Base-by-base conservation (phyloP, 768 basidiomycete genomes). In the Lyophyllum shimeji region DNA sequence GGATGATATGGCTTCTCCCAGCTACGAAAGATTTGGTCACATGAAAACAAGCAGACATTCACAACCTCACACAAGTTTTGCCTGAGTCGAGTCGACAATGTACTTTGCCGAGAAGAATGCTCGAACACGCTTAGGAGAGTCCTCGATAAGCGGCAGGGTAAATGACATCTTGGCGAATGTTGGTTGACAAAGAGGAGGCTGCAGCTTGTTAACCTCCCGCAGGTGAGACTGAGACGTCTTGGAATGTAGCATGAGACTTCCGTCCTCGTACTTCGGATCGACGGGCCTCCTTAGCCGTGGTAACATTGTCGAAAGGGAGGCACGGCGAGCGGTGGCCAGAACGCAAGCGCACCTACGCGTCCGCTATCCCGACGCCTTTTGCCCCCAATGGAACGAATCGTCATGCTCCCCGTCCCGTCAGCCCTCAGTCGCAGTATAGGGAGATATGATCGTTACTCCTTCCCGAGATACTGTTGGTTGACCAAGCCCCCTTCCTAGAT, bases 1-100 rank as follows among this genome's bases (percentile, higher is more conserved):
- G 86, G 85, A 65, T 81, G 86, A 58, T 68, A 73, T 18, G 71
- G 70, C 40, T 76, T 72, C 48, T 84, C 74, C 86, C 85, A 87
- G 17, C 86, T 84, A 18, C 47, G 7, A 44, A 49, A 0, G n/a
- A 18, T 37, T 34, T 29, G 24, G 31, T 20, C n/a, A 12, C 50
- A 63, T 50, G 12, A 11, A n/a, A 20, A 45, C 15, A 20, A 45
- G 12, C 43, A 29, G 45, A n/a, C 20, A 12, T 2, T 20, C 24
- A 37, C 6, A 9, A 21, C 69, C 83, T 60, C 65, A 87, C 86
- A 86, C 83, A 20, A 85, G 73, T 61, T 82, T 85, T 17, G 85
- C 76, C 9, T 79, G 71, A n/a, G 55, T 70, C 0, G 82, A 82
- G 61, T 87, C 85, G 44, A 86, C 73, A 42, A 87, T 63, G 50